A percentile compares a stretch with the other conserved stretches of the same genome.
phyloP scores from a whole-genome alignment of 1,284 basidiomycete genomes.

The Apiotrichum montevideense region DNA sequence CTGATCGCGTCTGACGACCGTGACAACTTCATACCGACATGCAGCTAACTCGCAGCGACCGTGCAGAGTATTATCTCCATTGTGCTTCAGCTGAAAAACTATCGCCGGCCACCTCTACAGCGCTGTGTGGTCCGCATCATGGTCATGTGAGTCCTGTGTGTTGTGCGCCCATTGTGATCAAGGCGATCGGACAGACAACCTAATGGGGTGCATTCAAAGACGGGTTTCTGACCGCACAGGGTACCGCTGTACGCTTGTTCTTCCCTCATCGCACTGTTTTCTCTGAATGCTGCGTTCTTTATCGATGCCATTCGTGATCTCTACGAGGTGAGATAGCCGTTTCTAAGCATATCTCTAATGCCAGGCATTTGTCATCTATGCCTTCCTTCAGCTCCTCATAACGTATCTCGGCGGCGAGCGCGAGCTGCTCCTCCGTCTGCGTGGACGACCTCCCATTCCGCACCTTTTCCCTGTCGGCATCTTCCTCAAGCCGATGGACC shows the following conservation, averaged over 20 bases:
- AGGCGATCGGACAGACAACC: no score
- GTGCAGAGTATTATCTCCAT: slow-evolving; percentile 75
- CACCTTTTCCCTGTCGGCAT: slow-evolving; percentile 79
- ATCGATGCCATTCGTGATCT: slow-evolving; percentile 93
- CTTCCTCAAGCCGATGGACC: slow-evolving; percentile 66
- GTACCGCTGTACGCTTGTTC: slow-evolving; percentile 88
- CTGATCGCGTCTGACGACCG: no score
- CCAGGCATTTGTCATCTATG: slow-evolving; percentile 94
- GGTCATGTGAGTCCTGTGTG: slow-evolving; percentile 59
- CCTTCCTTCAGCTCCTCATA: slow-evolving; percentile 74
- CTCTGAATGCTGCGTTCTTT: slow-evolving; percentile 88
- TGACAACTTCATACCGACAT: neutral
- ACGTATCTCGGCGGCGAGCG: slow-evolving; percentile 89
- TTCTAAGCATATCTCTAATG: neutral
- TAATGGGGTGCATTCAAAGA: no score
- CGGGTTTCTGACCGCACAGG: slow-evolving; percentile 25
- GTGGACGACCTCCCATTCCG: slow-evolving; percentile 78
- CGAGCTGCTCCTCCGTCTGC: slow-evolving; percentile 80
- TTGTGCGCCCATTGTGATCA: no score
- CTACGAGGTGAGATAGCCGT: slow-evolving; percentile 67
- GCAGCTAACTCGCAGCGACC: slow-evolving; percentile 53
- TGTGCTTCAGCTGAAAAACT: slow-evolving; percentile 81
- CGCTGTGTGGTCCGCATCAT: slow-evolving; percentile 88
- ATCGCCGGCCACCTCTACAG: slow-evolving; percentile 74
- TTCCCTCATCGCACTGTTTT: slow-evolving; percentile 88